phyloP scores from a whole-genome alignment of 805 yeast species.

The Kluyveromyces wickerhamii region DNA sequence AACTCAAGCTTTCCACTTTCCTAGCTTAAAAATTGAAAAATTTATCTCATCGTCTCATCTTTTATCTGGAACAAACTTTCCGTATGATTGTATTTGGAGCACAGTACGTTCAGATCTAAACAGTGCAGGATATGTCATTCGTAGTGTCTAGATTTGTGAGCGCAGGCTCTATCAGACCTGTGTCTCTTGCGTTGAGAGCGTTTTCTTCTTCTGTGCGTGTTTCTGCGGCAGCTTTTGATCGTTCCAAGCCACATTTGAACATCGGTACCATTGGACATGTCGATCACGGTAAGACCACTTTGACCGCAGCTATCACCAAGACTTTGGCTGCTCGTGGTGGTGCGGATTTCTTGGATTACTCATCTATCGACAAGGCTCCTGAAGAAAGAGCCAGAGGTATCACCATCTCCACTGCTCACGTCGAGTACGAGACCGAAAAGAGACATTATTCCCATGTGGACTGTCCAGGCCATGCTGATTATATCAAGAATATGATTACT shows the following conservation, averaged over 20 bases:
- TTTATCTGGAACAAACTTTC: too few relatives aligned
- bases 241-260: conserved; percentile 94
- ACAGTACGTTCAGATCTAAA: too few relatives aligned
- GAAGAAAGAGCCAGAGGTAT: conserved; percentile 99
- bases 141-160: conserved; percentile 16
- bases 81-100: too few relatives aligned
- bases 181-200: conserved; percentile 9
- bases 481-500: conserved; percentile 97
- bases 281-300: conserved; percentile 97
- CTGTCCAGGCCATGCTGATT: conserved; percentile 98
- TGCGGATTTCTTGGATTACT: conserved; percentile 88
- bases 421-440: conserved; percentile 89
- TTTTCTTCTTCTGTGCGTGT: conserved; percentile 18
- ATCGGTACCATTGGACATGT: conserved; percentile 98
- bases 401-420: conserved; percentile 96
- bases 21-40: too few relatives aligned
- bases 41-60: too few relatives aligned
- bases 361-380: conserved; percentile 93
- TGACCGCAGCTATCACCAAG: conserved; percentile 98
- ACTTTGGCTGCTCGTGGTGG: conserved; percentile 82
- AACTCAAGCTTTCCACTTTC: too few relatives aligned
- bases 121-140: too few relatives aligned
- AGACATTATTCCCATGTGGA: conserved; percentile 98
- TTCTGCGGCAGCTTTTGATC: conserved; percentile 72
- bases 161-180: conserved; percentile 6